Evolutionary conservation across 495 filamentous ascomycete genomes (phyloP), one percentile per base, ranked within the genome.

Genomic region (Recurvomyces mirabilis): DNA sequence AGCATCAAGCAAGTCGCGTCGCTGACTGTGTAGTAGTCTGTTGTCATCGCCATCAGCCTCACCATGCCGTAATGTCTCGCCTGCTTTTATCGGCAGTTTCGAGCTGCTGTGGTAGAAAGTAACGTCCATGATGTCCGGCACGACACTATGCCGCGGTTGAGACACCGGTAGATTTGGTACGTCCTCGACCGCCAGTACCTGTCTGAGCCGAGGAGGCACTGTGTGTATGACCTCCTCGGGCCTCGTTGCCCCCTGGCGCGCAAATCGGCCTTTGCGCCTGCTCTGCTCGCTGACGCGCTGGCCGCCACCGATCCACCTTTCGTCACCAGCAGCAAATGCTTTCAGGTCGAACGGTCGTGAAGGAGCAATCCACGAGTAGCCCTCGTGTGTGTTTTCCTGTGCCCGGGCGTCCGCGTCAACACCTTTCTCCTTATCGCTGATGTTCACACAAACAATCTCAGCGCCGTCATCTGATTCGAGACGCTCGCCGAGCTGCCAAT

Each of bases 1-100:
- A n/a, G 48, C 21, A 11, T 43, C 31, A 7, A 33, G 40, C 14
- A 63, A 29, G 15, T 28, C 40, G 19, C 43, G 41, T 5, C 50
- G 38, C n/a, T 58, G 47, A n/a, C 47, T 60, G 6, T 48, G 44
- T 1, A 30, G 17, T 5, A 60, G 33, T 45, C 59, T 52, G 7
- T 20, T 20, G 28, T 61, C 59, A 40, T 53, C 49, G 19, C 50
- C 31, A 5, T 58, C 60, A 21, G 60, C 59, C 21, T 63, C 60
- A 46, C 52, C 55, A 17, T 63, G 54, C 33, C 46, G 55, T 12
- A 58, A n/a, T 12, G 25, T 7, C 35, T 60, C 56, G 21, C 55
- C 60, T 22, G 41, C 38, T 24, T 26, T 24, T 9, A 62, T 21
- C 0, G 29, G 44, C 9, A 44, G 51, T 44, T 61, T 61, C 1